Base-by-base conservation (phyloP, 2,329 filamentous ascomycete genomes). In the Botrytis byssoidea region DNA sequence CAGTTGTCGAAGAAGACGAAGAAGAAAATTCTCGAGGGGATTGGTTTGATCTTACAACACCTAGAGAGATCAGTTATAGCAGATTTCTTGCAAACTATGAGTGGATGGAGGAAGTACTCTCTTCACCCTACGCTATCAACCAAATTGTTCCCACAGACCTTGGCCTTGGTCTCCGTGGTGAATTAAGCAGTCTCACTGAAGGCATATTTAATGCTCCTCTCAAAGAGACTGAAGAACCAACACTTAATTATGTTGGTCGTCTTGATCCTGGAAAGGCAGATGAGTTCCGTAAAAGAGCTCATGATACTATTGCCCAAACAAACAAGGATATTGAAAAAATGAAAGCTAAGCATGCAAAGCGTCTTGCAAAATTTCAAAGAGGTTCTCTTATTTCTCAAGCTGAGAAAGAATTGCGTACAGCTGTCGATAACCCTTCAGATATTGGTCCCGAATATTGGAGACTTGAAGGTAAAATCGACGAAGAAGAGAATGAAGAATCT, bases 41-140 rank as follows among this genome's bases (percentile, higher is more conserved):
- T 82, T 88, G 95, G 81, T 93, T 99, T 79, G 96, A 99, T 81
- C 89, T 94, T 76, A 85, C 98, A 75, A 95, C 94, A 0, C 95
- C 95, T 4, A 89, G 95, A 61, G 96, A 99, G 76, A 92, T 99
- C 75, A 97, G 94, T 78, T 86, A 93, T 74, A 89, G 90, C 76
- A 89, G 96, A 72, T 99, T 98, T 82, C 92, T 92, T 81, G 94
- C 98, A 81, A 97, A 99, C 79, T 95, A 99, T 79, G 94, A 97
- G 82, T 98, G 95, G 96, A 97, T 99, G 93, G 96, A 98, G 80
- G 95, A 99, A 83, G 91, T 99, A 42, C 88, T 98, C 71, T 93
- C 93, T 0, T 98, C 95, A 1, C 94, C 95, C 0, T 98, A 97
- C 81, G 88, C 92, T 37, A 92, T 95, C 75, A 88, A 88, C 68